phyloP scores from a whole-genome alignment of 1,284 basidiomycete species.

The Chalciporus sp. region DNA sequence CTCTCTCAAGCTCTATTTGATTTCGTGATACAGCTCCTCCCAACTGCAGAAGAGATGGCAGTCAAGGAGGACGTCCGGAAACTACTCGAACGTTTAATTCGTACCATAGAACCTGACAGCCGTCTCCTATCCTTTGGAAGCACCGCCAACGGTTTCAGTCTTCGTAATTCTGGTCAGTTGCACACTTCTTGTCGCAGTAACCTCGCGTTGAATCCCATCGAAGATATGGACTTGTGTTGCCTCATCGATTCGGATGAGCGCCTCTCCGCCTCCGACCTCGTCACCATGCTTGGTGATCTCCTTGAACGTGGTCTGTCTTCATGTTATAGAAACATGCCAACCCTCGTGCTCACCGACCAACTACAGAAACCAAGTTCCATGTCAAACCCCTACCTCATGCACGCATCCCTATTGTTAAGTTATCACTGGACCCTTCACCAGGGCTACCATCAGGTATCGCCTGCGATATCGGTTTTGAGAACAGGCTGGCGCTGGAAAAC shows the following conservation, averaged over 20 bases:
- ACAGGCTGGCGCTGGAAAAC: slow-evolving; percentile 95
- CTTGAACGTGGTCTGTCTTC: slow-evolving; percentile 79
- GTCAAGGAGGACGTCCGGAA: slow-evolving; percentile 97
- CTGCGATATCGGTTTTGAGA: slow-evolving; percentile 99
- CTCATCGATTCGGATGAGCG: slow-evolving; percentile 85
- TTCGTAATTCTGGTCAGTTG: slow-evolving; percentile 87
- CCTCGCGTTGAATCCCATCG: slow-evolving; percentile 7
- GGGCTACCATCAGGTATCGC: slow-evolving; percentile 90
- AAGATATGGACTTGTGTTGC: slow-evolving; percentile 99
- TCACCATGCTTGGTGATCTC: slow-evolving; percentile 91
- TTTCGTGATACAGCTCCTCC: slow-evolving; percentile 88
- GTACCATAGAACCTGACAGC: slow-evolving; percentile 91
- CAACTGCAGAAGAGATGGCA: slow-evolving; percentile 85
- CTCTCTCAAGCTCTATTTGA: slow-evolving; percentile 75
- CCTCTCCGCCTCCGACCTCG: slow-evolving; percentile 84
- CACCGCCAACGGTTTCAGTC: slow-evolving; percentile 92
- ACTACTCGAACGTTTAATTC: slow-evolving; percentile 91
- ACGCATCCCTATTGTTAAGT: slow-evolving; percentile 97
- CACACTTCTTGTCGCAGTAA: slow-evolving; percentile 1
- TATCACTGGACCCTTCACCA: slow-evolving; percentile 88
- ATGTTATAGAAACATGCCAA: slow-evolving; percentile 4
- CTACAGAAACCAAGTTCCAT: slow-evolving; percentile 91
- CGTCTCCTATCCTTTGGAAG: slow-evolving; percentile 93
- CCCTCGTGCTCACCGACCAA: slow-evolving; percentile 8
- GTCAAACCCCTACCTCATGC: slow-evolving; percentile 97